These are phyloP conservation scores for Tetratostichococcus sp. DNA, from an alignment of 139 green algal genomes.

Conservation along the genomic window DNA sequence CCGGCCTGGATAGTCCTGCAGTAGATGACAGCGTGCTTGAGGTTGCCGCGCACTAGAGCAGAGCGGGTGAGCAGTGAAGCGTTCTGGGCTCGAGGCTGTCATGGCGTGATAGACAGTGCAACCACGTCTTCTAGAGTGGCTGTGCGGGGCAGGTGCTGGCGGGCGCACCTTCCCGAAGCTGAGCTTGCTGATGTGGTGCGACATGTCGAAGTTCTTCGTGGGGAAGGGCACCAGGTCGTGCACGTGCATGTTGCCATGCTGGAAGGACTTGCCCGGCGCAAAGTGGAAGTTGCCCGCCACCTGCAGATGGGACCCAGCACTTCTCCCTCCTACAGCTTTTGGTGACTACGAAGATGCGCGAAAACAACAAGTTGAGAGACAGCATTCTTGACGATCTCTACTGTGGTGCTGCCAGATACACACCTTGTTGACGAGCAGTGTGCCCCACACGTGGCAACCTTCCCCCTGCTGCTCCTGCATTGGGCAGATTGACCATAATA, in stretches of 20 bases:
- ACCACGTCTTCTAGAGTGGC: no score
- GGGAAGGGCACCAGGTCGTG: constrained; percentile 90
- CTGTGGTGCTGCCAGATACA: background rate
- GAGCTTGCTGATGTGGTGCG: constrained; percentile 79
- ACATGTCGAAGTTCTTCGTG: constrained; percentile 73
- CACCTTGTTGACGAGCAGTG: constrained; percentile 78
- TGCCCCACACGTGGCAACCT: constrained; percentile 90
- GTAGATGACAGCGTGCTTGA: no score
- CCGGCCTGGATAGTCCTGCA: constrained; percentile 3
- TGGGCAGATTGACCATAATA: no score
- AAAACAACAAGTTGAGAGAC: no score
- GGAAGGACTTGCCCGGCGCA: constrained; percentile 85
- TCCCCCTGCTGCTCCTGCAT: constrained; percentile 81
- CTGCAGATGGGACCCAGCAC: constrained; percentile 4
- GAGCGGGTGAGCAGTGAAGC: no score
- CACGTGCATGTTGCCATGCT: constrained; percentile 86
- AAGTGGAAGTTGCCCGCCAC: constrained; percentile 97
- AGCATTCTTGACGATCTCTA: no score
- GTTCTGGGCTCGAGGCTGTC: no score
- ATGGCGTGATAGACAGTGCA: no score
- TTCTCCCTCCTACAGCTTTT: no score
- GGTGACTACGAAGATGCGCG: no score
- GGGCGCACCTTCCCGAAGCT: constrained; percentile 64
- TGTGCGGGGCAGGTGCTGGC: no score
- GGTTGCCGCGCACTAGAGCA: no score